These are phyloP conservation scores for Apodospora peruviana DNA, from an alignment of 495 filamentous ascomycete genomes.

Conservation along the genomic window DNA sequence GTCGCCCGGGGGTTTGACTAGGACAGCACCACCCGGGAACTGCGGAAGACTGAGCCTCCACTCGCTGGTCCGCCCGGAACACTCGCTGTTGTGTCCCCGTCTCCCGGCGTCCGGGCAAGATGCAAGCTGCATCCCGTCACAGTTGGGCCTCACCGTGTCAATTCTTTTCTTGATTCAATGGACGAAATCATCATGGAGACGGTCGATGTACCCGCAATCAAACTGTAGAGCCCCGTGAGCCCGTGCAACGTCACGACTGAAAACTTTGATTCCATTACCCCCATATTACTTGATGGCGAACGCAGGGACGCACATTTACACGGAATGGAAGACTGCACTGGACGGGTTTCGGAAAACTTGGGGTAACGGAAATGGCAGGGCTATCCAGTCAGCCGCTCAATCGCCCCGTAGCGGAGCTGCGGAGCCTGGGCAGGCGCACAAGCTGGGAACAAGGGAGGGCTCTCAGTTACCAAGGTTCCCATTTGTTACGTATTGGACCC, in stretches of 20 bases:
- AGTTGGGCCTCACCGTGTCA: no score
- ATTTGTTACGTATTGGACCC: constrained; percentile 24
- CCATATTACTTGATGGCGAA: constrained; percentile 34
- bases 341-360: constrained; percentile 12
- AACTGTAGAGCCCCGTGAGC: background rate
- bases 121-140: no score
- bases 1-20: no score
- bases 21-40: constrained; percentile 6
- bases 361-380: constrained; percentile 21
- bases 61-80: no score
- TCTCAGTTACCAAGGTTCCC: constrained; percentile 2
- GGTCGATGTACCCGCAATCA: background rate
- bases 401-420: constrained; percentile 10
- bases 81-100: no score
- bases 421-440: background rate
- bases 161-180: background rate
- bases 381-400: constrained; percentile 10
- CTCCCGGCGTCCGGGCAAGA: no score
- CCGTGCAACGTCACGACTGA: constrained; percentile 18
- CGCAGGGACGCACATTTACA: constrained; percentile 9
- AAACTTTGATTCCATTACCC: constrained; percentile 30
- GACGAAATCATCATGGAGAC: background rate
- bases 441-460: background rate
- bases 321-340: background rate
- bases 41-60: constrained; percentile 7